A percentile compares a stretch with the other conserved stretches of the same genome.
phyloP scores from a whole-genome alignment of 306 rosid genomes.

The Acacia acuminata region DNA sequence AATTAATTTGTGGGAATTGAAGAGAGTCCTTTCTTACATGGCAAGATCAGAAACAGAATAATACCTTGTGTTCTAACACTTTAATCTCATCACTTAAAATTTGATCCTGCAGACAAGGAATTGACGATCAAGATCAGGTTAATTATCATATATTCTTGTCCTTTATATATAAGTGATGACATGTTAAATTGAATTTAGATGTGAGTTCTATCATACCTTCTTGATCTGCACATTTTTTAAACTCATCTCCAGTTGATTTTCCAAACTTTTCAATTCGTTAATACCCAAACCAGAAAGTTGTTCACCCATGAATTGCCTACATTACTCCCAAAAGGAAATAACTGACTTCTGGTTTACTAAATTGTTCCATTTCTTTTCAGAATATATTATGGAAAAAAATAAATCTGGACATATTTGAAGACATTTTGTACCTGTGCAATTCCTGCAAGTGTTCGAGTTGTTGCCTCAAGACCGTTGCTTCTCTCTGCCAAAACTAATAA shows the following conservation, averaged over 20 bases:
- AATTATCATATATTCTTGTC: not conserved
- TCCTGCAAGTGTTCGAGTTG: conserved; percentile 71
- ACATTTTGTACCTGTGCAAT: conserved; percentile 42
- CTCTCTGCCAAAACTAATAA: conserved; percentile 80
- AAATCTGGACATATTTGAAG: too few relatives aligned
- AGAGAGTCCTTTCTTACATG: not conserved
- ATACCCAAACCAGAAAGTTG: conserved; percentile 61
- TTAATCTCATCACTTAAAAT: conserved; percentile 50
- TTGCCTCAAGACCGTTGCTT: conserved; percentile 66
- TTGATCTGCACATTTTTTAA: conserved; percentile 59
- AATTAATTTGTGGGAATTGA: not conserved
- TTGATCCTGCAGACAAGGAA: conserved; percentile 47
- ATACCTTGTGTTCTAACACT: conserved; percentile 50
- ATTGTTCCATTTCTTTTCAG: not conserved
- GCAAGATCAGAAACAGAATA: conserved; percentile 9
- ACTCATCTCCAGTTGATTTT: conserved; percentile 71
- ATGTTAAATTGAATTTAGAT: not conserved
- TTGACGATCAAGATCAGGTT: conserved; percentile 3
- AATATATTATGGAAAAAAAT: too few relatives aligned
- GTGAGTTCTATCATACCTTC: conserved; percentile 54
- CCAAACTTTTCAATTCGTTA: conserved; percentile 64
- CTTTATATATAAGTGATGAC: not conserved
- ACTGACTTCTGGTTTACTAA: not conserved
- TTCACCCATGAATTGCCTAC: conserved; percentile 84
- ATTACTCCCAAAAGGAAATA: not conserved